Evolutionary conservation across 805 yeast genomes (phyloP), one percentile per base, ranked within the genome.

Genomic region (Candida anglica): DNA sequence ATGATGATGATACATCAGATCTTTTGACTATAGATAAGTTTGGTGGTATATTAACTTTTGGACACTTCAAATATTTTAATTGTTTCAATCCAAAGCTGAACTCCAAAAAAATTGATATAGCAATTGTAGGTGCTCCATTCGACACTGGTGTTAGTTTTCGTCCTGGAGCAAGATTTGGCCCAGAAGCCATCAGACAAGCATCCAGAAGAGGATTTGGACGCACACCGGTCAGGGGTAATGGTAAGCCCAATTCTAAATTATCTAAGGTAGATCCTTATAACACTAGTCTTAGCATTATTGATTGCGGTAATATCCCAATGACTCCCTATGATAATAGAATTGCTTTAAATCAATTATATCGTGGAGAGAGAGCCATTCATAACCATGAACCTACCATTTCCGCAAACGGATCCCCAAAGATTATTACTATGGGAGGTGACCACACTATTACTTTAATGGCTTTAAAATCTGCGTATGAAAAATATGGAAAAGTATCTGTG

Each of bases 291-390:
- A 63, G 63, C 15, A 54, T 75, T 14, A 52, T 78, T 6, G 86
- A 79, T 53, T 79, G 86, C 50, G 78, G 79, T 19, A 85, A 79
- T 47, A 71, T 79, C 32, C 78, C 83, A 7, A 71, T 79, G 47
- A 69, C 81, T 3, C 84, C 85, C 4, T 69, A 79, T 54, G 84
- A 79, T 53, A 78, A 77, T 51, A 50, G 66, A n/a, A 55, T 79
- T 35, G 85, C 85, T 0, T 56, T 79, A 42, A 60, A 67, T 47
- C 84, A 78, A 48, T 70, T 79, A 66, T 73, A 73, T 44, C 50
- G 78, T 2, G 58, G 46, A 1, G 27, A 34, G 10, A 75, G 77
- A 74, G 70, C 75, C 2, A 61, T 75, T 18, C 73, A 69, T 40
- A 59, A 57, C 27, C 73, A 66, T 34, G 28, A 49, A 6, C 51